phyloP scores from a whole-genome alignment of 2,329 filamentous ascomycete species.

The Trichoderma hamatum region DNA sequence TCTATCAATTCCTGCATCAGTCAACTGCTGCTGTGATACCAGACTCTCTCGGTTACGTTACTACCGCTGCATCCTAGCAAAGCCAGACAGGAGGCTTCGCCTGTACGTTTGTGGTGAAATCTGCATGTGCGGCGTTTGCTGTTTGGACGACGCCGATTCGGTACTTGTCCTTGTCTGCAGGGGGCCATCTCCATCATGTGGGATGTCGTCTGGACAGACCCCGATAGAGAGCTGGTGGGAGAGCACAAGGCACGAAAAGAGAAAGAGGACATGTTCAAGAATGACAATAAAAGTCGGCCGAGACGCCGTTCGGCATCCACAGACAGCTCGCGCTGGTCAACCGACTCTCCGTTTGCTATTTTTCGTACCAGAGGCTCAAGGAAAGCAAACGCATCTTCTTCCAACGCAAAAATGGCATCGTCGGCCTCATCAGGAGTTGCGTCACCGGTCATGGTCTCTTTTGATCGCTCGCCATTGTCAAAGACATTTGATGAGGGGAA shows the following conservation, averaged over 20 bases:
- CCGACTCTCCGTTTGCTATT: slow-evolving; percentile 47
- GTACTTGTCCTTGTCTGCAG: slow-evolving; percentile 16
- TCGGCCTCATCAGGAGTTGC: slow-evolving; percentile 33
- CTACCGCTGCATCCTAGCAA: slow-evolving; percentile 25
- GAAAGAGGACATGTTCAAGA: slow-evolving; percentile 31
- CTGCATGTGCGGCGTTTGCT: background rate
- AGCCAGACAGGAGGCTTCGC: background rate
- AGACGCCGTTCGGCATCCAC: slow-evolving; percentile 46
- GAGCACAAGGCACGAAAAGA: slow-evolving; percentile 56
- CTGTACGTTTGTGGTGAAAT: slow-evolving; percentile 1
- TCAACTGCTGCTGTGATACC: slow-evolving; percentile 28
- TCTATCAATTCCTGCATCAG: background rate
- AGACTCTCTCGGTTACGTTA: slow-evolving; percentile 21
- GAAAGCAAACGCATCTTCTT: slow-evolving; percentile 31
- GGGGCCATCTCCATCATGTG: slow-evolving; percentile 49
- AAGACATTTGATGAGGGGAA: slow-evolving; percentile 34
- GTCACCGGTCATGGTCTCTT: slow-evolving; percentile 35
- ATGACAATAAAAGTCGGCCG: slow-evolving; percentile 33
- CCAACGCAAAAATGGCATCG: slow-evolving; percentile 29
- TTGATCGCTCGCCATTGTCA: slow-evolving; percentile 34
- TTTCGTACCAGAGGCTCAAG: slow-evolving; percentile 45
- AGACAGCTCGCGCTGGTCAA: slow-evolving; percentile 48
- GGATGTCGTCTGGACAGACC: slow-evolving; percentile 62
- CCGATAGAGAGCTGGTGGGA: slow-evolving; percentile 55
- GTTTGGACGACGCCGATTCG: background rate